A percentile compares a stretch with the other conserved stretches of the same genome.
Conservation (phyloP, 176 grass and related monocot species). For the Panicum miliaceum region DNA sequence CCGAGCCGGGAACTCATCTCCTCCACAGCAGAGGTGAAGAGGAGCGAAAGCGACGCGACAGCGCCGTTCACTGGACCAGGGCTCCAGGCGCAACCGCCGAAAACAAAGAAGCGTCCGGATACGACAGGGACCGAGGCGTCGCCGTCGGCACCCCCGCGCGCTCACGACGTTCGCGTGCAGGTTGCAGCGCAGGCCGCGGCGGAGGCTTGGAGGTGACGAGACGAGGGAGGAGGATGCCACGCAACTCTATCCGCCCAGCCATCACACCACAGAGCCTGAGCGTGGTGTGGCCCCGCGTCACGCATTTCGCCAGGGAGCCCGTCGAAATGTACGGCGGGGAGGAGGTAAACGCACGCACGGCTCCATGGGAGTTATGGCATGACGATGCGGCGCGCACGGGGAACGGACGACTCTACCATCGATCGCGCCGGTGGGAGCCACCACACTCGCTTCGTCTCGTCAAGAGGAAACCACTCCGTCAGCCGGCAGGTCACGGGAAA, state of each 20-base stretch:
- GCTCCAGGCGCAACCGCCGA: neutral
- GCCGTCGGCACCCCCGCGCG: neutral
- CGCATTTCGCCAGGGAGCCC: neutral
- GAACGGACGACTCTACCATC: neutral
- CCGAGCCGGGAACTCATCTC: neutral
- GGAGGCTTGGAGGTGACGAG: neutral
- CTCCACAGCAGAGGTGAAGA: neutral
- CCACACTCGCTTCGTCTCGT: neutral
- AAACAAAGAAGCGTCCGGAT: neutral
- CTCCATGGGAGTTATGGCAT: too few relatives aligned
- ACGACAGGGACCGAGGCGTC: neutral
- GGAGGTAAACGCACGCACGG: neutral
- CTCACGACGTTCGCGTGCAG: neutral
- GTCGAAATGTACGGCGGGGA: neutral
- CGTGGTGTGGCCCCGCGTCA: neutral
- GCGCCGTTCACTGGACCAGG: neutral
- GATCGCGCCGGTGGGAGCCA: too few relatives aligned
- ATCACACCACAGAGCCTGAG: conserved; percentile 4
- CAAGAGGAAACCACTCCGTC: neutral
- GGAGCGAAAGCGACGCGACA: neutral
- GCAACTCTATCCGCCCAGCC: conserved; percentile 33
- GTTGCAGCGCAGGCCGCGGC: neutral
- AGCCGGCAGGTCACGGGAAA: conserved; percentile 6
- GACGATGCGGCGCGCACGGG: neutral
- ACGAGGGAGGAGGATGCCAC: neutral